Evolutionary conservation across 129 eudicot species (phyloP).

Genomic region (Solidago caesia): DNA sequence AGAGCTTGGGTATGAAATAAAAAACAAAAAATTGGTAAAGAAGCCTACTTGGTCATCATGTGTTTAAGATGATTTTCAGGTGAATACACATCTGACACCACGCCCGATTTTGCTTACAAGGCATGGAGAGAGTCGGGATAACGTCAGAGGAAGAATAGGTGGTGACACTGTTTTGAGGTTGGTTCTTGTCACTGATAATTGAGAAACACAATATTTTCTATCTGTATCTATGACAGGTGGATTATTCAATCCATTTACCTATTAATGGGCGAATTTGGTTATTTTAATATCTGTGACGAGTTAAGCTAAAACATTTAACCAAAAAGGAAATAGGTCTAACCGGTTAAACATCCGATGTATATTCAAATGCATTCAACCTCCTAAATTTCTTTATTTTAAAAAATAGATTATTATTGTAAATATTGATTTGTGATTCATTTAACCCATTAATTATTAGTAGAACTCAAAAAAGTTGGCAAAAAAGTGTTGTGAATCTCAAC

Average conservation of each 20-base stretch:
- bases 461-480: too few relatives aligned
- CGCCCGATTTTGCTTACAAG: conserved; percentile 93
- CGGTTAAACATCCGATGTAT: not conserved
- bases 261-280: not conserved
- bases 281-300: not conserved
- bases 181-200: conserved; percentile 1
- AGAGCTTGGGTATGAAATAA: too few relatives aligned
- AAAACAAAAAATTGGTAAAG: too few relatives aligned
- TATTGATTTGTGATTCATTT: not conserved
- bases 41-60: not conserved
- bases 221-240: not conserved
- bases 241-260: not conserved
- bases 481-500: not conserved
- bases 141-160: conserved; percentile 94
- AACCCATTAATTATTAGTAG: not conserved
- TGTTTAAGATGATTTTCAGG: conserved; percentile 45
- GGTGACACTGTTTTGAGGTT: conserved; percentile 92
- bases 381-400: not conserved
- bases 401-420: not conserved
- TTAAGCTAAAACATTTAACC: not conserved
- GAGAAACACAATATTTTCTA: not conserved
- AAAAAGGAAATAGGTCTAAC: not conserved
- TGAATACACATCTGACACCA: conserved; percentile 89
- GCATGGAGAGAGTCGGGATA: conserved; percentile 90
- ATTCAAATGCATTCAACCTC: not conserved